Evolutionary conservation across 1,284 basidiomycete species (phyloP).

Genomic region (Trichosporon ovoides): DNA sequence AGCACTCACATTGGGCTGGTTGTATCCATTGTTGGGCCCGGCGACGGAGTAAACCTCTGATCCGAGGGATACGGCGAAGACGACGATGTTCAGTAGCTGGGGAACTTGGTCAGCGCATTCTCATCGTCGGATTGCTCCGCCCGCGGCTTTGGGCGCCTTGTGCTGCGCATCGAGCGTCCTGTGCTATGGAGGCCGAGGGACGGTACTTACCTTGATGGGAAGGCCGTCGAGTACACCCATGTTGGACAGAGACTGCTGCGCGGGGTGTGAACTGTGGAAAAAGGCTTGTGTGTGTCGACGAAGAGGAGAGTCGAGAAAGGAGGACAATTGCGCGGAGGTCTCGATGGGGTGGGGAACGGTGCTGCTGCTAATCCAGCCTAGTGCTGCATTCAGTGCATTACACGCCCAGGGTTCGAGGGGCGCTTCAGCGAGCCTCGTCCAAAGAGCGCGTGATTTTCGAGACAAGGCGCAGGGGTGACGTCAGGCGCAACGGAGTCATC

Average conservation of each 20-base stretch:
- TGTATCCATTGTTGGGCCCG: constrained; percentile 58
- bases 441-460: neutral
- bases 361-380: too few species aligned
- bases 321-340: neutral
- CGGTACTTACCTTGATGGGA: constrained; percentile 61
- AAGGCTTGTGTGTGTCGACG: neutral
- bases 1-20: constrained; percentile 28
- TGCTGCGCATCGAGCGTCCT: neutral
- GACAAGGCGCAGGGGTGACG: neutral
- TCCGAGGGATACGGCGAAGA: constrained; percentile 17
- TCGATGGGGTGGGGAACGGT: too few species aligned
- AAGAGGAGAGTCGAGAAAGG: constrained; percentile 1
- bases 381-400: too few species aligned
- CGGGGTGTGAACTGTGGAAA: constrained; percentile 6
- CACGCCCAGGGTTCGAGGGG: too few species aligned
- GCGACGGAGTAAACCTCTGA: constrained; percentile 62
- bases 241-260: constrained; percentile 8
- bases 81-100: constrained; percentile 65
- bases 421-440: neutral
- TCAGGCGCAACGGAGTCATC: neutral
- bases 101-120: neutral
- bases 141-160: neutral
- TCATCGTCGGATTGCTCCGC: neutral
- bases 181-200: neutral
- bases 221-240: constrained; percentile 58